Conservation (phyloP, 148 eudicot species). For the Gaultheria prostrata region DNA sequence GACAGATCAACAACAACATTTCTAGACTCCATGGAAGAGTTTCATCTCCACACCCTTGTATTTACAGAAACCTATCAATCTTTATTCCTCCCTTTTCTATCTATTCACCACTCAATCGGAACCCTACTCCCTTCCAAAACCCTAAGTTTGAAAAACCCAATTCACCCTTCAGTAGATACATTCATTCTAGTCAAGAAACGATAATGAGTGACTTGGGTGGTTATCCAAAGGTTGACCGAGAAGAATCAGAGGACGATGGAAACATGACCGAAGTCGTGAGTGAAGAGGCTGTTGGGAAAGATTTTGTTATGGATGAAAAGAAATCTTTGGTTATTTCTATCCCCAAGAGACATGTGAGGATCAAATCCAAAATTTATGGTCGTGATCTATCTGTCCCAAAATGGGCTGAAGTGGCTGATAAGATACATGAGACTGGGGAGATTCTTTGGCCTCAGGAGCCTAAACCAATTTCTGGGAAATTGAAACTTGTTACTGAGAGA, state of each 20-base stretch:
- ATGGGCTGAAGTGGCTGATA: slow-evolving; percentile 85
- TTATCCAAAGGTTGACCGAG: slow-evolving; percentile 16
- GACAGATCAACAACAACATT: slow-evolving; percentile 19
- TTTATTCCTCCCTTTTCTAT: slow-evolving; percentile 3
- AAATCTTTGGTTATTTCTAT: slow-evolving; percentile 35
- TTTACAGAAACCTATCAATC: slow-evolving; percentile 16
- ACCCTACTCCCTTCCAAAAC: slow-evolving; percentile 1
- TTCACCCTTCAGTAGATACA: slow-evolving; percentile 10
- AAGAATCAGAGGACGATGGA: slow-evolving; percentile 46
- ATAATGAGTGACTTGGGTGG: neutral
- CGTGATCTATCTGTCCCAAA: slow-evolving; percentile 74
- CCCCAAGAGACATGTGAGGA: slow-evolving; percentile 87
- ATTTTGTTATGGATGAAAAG: slow-evolving; percentile 22
- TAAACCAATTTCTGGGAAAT: slow-evolving; percentile 67
- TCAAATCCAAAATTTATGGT: slow-evolving; percentile 83
- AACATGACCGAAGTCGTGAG: slow-evolving; percentile 39
- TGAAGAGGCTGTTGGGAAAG: slow-evolving; percentile 26
- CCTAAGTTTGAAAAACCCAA: slow-evolving; percentile 1
- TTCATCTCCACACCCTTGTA: slow-evolving; percentile 1
- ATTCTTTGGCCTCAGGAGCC: slow-evolving; percentile 66
- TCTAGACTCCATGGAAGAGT: slow-evolving; percentile 27
- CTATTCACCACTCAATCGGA: neutral
- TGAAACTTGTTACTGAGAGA: slow-evolving; percentile 66
- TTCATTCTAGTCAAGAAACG: slow-evolving; percentile 25
- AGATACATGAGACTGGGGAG: slow-evolving; percentile 58